Evolutionary conservation across 495 filamentous ascomycete species (phyloP).

Genomic region (Penicillium bialowiezense): DNA sequence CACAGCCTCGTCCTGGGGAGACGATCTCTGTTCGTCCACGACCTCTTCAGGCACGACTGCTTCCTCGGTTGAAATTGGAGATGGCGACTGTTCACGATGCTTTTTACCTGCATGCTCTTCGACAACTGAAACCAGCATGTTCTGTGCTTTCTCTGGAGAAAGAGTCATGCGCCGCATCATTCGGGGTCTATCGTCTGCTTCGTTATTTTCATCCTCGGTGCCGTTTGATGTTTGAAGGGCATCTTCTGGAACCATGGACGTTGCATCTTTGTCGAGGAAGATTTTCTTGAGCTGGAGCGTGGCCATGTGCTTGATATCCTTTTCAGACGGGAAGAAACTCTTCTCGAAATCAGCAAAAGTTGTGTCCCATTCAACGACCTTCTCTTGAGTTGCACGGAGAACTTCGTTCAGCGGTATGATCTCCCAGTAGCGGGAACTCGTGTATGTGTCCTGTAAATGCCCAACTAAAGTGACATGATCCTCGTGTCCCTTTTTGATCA

Average conservation of each 20-base stretch:
- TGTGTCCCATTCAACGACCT: conserved; percentile 89
- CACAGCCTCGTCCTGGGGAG: conserved; percentile 26
- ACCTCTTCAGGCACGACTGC: conserved; percentile 12
- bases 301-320: conserved; percentile 90
- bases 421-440: conserved; percentile 91
- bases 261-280: conserved; percentile 82
- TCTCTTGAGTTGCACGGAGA: conserved; percentile 85
- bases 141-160: conserved; percentile 65
- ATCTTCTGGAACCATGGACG: conserved; percentile 59
- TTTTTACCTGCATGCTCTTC: conserved; percentile 57
- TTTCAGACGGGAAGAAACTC: conserved; percentile 94
- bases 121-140: conserved; percentile 67
- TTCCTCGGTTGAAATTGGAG: conserved; percentile 10
- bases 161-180: conserved; percentile 49
- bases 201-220: conserved; percentile 48
- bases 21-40: conserved; percentile 10
- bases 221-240: conserved; percentile 52
- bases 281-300: conserved; percentile 92
- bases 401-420: conserved; percentile 89
- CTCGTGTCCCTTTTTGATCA: conserved; percentile 73
- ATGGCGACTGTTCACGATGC: conserved; percentile 22
- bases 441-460: conserved; percentile 86
- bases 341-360: conserved; percentile 86
- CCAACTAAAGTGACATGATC: conserved; percentile 70
- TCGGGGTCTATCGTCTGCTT: conserved; percentile 30